A percentile compares a stretch with the other conserved stretches of the same genome.
These are phyloP conservation scores for Suillus hirtellus DNA, from an alignment of 768 basidiomycete genomes.

Conservation along the genomic window DNA sequence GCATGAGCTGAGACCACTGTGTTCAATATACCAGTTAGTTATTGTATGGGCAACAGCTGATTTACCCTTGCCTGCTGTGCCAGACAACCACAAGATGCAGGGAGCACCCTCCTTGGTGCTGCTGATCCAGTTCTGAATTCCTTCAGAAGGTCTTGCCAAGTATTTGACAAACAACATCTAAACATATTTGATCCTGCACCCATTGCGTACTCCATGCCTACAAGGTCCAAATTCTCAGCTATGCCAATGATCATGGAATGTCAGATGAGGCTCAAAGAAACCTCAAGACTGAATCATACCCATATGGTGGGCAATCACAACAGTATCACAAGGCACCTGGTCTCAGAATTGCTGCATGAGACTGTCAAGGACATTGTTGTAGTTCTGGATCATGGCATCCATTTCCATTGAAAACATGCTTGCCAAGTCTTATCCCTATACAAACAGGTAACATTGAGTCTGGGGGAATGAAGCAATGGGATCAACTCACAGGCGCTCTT, in stretches of 20 bases:
- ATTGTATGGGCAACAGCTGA: constrained; percentile 13
- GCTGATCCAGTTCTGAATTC: constrained; percentile 20
- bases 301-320: not conserved
- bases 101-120: not conserved
- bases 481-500: constrained; percentile 23
- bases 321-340: not conserved
- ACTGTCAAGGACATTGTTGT: not conserved
- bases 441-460: not conserved
- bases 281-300: not conserved
- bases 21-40: constrained; percentile 12
- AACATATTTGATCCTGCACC: constrained; percentile 2
- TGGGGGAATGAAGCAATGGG: not conserved
- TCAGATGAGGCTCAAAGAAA: not conserved
- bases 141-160: constrained; percentile 14
- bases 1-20: constrained; percentile 15
- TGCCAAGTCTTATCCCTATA: constrained; percentile 4
- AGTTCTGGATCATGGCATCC: not conserved
- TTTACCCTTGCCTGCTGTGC: constrained; percentile 14
- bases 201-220: not conserved
- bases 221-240: not conserved
- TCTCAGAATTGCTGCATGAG: not conserved
- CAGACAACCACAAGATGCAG: constrained; percentile 17
- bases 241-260: not conserved
- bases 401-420: not conserved
- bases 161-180: constrained; percentile 17